Evolutionary conservation across 371 early-diverging fungal genomes (phyloP).

Genomic region (Mucor sp.): DNA sequence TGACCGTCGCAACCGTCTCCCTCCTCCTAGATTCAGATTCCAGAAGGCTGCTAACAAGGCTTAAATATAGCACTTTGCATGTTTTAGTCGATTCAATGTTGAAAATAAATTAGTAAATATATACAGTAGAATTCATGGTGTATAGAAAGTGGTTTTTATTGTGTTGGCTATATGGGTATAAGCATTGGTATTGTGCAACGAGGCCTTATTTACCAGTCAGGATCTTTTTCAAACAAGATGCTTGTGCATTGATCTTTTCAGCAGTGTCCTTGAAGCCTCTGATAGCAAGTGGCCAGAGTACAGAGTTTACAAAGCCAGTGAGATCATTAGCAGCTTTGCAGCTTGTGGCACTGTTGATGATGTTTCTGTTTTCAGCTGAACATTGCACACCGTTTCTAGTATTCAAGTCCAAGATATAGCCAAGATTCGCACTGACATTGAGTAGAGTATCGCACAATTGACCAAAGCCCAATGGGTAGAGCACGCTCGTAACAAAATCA

Average conservation of each 20-base stretch:
- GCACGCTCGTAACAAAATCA: neutral
- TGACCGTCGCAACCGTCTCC: slow-evolving; percentile 92
- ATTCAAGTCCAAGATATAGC: neutral
- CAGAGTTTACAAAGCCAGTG: neutral
- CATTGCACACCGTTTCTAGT: neutral
- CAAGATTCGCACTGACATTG: neutral
- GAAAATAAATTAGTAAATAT: neutral
- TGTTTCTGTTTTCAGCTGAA: neutral
- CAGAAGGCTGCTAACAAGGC: slow-evolving; percentile 50
- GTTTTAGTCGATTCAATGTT: neutral
- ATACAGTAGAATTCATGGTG: neutral
- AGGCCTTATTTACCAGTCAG: neutral
- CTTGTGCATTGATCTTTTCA: neutral
- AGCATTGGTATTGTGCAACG: neutral
- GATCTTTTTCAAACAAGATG: neutral
- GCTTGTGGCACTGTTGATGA: neutral
- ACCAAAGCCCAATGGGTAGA: neutral
- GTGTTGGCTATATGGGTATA: neutral
- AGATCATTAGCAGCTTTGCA: neutral
- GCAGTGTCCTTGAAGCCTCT: neutral
- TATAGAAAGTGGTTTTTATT: neutral
- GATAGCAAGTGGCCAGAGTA: neutral
- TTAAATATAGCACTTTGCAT: slow-evolving; percentile 13
- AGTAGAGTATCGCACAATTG: neutral
- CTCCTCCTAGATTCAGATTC: slow-evolving; percentile 90